Evolutionary conservation across 768 basidiomycete species (phyloP), one percentile per base, ranked within the genome.

Genomic region (Pholiota molesta): DNA sequence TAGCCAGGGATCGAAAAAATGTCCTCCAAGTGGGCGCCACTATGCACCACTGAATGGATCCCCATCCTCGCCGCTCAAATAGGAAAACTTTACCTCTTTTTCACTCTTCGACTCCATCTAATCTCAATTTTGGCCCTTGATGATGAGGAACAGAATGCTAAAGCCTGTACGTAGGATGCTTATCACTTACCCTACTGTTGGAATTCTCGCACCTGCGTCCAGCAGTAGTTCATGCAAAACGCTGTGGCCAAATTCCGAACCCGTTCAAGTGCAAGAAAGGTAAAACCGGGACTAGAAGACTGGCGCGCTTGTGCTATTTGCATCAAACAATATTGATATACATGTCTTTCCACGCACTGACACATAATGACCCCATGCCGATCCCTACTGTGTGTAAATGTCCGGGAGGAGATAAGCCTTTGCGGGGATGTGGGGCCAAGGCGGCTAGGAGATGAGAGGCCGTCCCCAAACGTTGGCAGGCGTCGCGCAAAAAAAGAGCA

Each of bases 361-460:
- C 42, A 57, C 19, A 37, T 37, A 37, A 37, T 16, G 42, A 44
- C 42, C 19, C 56, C 45, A 29, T 57, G 56, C 28, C 28, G 56
- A 57, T 57, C 56, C 56, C 56, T 57, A 44, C 44, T 57, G 56
- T 57, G 56, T 40, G 7, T 45, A 57, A 33, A 45, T 9, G 26
- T 17, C 56, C 56, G 11, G 44, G 45, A 57, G 56, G 56, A 45
- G 45, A 45, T 26, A 57, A 31, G 29, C 21, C 56, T 33, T 33
- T 42, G 42, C 29, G 56, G 56, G 56, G 56, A 31, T 57, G 56
- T 57, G 56, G 56, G 44, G 56, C 47, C 56, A 57, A 57, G 42
- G 56, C 44, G 56, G 56, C 28, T 10, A n/a, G 29, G 44, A 57
- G 26, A 31, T 33, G 42, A 33, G 45, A 17, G 17, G 17, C 29